Base-by-base conservation (phyloP, 192 early-diverging fungal species). In the Podochytrium sp. region DNA sequence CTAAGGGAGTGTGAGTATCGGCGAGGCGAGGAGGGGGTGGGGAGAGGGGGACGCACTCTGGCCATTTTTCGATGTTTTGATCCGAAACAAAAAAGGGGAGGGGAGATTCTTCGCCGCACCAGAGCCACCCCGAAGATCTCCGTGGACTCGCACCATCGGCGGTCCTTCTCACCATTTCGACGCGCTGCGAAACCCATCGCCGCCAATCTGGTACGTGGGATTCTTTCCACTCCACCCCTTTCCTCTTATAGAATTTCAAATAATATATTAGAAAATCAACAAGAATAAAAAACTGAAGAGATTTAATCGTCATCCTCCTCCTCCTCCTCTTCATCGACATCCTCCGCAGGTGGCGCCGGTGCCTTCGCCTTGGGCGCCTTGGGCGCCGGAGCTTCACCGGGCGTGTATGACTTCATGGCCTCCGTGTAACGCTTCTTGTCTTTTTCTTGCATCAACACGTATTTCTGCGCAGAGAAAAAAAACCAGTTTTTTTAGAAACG, bases 1-100 rank as follows among this genome's bases (percentile, higher is more conserved):
- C 69, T 89, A 82, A 60, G 90, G 87, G 86, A 89, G 6, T 14
- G 52, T 14, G 6, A 25, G 43, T 20, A 47, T 47, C 43, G 43
- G 10, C n/a, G 43, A 47, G n/a, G 43, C 12, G 43, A 47, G 43
- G 10, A 0, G 0, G n/a, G n/a, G n/a, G n/a, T n/a, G 43, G 43
- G 43, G 0, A 20, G n/a, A 47, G n/a, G 43, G 43, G 43, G 43
- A 47, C 43, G 43, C n/a, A 47, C 43, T 47, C 43, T 47, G 43
- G 43, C 43, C 43, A 47, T 47, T 47, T 47, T 0, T 16, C 10
- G 43, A 47, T 47, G n/a, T 47, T 47, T 47, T 20, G n/a, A 47
- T 16, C 10, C 43, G n/a, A 47, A 47, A 16, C 43, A 47, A 47
- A 47, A 20, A 16, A 47, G 12, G 43, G n/a, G 43, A 20, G 43